Percentiles rank a stretch among this genome's conserved stretches.
These are phyloP conservation scores for Malus orientalis DNA, from an alignment of 306 rosid genomes.

Conservation along the genomic window DNA sequence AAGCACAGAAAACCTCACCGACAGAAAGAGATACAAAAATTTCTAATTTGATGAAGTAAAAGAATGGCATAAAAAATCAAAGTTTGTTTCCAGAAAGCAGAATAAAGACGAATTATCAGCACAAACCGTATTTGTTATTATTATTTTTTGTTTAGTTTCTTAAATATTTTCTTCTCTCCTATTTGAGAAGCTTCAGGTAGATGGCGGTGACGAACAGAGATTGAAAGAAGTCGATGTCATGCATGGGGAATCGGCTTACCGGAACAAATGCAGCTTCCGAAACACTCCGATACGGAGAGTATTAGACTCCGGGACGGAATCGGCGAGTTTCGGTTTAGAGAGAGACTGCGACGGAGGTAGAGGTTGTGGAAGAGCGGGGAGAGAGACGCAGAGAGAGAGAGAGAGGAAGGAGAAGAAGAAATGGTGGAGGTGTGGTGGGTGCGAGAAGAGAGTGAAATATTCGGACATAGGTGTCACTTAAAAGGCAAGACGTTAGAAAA, in stretches of 20 bases:
- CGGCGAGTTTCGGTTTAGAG: neutral
- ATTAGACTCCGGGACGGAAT: slow-evolving; percentile 2
- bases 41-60: slow-evolving; percentile 3
- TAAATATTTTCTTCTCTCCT: neutral
- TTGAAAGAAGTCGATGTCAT: neutral
- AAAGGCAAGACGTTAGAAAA: slow-evolving; percentile 40
- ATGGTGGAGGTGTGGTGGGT: slow-evolving; percentile 35
- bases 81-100: neutral
- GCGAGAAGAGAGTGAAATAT: slow-evolving; percentile 41
- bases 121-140: neutral
- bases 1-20: slow-evolving; percentile 30
- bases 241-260: slow-evolving; percentile 40
- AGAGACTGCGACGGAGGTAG: neutral
- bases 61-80: neutral
- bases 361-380: neutral
- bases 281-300: neutral
- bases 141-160: neutral
- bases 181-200: neutral
- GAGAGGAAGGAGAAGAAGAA: slow-evolving; percentile 1
- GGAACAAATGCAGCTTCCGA: slow-evolving; percentile 27
- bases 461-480: slow-evolving; percentile 47
- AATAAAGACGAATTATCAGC: neutral
- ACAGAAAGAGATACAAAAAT: slow-evolving; percentile 30
- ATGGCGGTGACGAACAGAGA: neutral
- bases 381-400: neutral